Evolutionary conservation across 2,329 filamentous ascomycete species (phyloP).

Genomic region (Alternaria sp.): DNA sequence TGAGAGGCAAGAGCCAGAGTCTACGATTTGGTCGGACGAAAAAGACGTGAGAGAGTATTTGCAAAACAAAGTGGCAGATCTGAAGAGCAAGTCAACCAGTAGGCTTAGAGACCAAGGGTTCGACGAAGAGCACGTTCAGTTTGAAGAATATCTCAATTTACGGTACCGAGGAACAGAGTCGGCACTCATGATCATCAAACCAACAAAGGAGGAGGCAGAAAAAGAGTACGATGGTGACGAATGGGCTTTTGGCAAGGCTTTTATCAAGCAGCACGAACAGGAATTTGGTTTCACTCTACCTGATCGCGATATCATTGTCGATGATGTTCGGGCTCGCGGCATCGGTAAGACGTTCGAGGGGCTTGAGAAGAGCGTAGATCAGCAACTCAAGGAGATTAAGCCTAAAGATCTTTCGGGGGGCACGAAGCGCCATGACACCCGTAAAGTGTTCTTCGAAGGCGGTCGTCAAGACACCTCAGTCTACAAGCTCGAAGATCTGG

Average conservation of each 20-base stretch:
- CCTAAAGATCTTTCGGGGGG: constrained; percentile 64
- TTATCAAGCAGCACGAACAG: constrained; percentile 85
- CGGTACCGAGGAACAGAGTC: constrained; percentile 90
- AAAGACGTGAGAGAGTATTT: constrained; percentile 69
- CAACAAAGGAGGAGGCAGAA: constrained; percentile 67
- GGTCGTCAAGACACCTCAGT: constrained; percentile 80
- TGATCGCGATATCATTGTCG: constrained; percentile 86
- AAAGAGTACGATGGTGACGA: constrained; percentile 69
- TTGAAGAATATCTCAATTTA: constrained; percentile 95
- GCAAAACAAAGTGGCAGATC: constrained; percentile 75
- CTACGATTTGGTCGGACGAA: constrained; percentile 66
- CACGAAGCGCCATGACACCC: constrained; percentile 71
- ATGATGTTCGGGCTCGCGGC: constrained; percentile 86
- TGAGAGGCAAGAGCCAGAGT: constrained; percentile 81
- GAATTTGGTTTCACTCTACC: constrained; percentile 91
- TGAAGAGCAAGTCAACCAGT: constrained; percentile 76
- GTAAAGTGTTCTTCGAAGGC: constrained; percentile 83
- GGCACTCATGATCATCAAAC: constrained; percentile 86
- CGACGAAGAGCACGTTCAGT: constrained; percentile 73
- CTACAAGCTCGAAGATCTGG: constrained; percentile 80
- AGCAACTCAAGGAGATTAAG: constrained; percentile 77
- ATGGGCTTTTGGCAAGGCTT: constrained; percentile 85
- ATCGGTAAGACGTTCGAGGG: constrained; percentile 89
- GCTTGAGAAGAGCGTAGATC: constrained; percentile 80
- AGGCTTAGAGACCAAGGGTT: constrained; percentile 82